Evolutionary conservation across 2,329 filamentous ascomycete genomes (phyloP).

Genomic region (Trichoderma cornu-damae): DNA sequence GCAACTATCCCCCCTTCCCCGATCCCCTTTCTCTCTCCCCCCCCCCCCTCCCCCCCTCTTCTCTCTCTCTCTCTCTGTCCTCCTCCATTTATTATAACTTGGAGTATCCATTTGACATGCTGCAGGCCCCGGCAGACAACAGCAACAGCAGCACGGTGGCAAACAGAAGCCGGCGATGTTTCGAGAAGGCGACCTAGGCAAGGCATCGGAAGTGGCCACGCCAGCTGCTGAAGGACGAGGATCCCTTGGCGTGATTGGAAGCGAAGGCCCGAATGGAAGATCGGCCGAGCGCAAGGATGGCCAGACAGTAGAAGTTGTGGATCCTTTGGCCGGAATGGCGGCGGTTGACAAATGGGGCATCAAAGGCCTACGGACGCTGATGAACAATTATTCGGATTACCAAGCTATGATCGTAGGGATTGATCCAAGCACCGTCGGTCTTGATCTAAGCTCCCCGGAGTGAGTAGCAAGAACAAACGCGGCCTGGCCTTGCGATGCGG

Average conservation of each 20-base stretch:
- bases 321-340: conserved; percentile 58
- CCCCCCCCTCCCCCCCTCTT: too few relatives aligned
- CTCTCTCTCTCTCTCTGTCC: not conserved
- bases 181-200: conserved; percentile 39
- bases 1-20: too few relatives aligned
- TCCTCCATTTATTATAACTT: not conserved
- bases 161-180: conserved; percentile 39
- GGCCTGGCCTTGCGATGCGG: not conserved
- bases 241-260: conserved; percentile 45
- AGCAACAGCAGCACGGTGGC: conserved; percentile 36
- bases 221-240: conserved; percentile 36
- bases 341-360: conserved; percentile 60
- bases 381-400: conserved; percentile 60
- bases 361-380: conserved; percentile 58
- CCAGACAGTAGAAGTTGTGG: conserved; percentile 42
- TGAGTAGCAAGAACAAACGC: conserved; percentile 35
- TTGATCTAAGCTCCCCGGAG: conserved; percentile 55
- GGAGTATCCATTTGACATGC: not conserved
- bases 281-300: conserved; percentile 41
- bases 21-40: too few relatives aligned
- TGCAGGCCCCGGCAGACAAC: not conserved
- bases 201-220: conserved; percentile 34
- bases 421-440: conserved; percentile 51
- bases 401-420: conserved; percentile 56
- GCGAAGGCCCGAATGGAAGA: conserved; percentile 38